These are phyloP conservation scores for Nakazawaea pomicola DNA, from an alignment of 805 yeast genomes.

Conservation along the genomic window DNA sequence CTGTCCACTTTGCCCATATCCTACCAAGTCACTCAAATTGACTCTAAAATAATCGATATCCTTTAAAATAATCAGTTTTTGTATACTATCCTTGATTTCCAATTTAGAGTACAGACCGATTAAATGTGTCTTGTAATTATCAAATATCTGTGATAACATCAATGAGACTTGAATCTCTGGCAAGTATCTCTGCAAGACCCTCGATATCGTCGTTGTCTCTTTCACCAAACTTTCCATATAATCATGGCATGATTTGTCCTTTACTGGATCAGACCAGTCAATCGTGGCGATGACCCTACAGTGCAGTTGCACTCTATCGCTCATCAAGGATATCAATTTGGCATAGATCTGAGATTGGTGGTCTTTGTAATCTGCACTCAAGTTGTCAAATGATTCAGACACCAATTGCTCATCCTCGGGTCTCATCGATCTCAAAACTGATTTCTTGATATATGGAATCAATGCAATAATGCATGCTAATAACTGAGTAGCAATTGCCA, in stretches of 20 bases:
- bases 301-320: conserved; percentile 52
- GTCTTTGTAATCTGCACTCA: conserved; percentile 40
- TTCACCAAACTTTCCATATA: conserved; percentile 65
- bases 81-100: conserved; percentile 43
- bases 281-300: conserved; percentile 40
- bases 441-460: conserved; percentile 29
- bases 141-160: conserved; percentile 46
- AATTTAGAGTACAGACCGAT: conserved; percentile 48
- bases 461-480: conserved; percentile 41
- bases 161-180: conserved; percentile 42
- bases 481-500: conserved; percentile 65
- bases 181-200: conserved; percentile 53
- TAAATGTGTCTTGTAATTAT: conserved; percentile 51
- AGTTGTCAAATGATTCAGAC: conserved; percentile 34
- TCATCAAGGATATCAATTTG: conserved; percentile 67
- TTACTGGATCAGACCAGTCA: conserved; percentile 45
- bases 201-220: conserved; percentile 60
- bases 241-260: conserved; percentile 44
- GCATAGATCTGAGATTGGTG: conserved; percentile 60
- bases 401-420: conserved; percentile 23
- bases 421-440: conserved; percentile 23
- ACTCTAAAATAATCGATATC: conserved; percentile 63
- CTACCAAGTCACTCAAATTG: conserved; percentile 52
- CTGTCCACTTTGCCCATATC: conserved; percentile 58
- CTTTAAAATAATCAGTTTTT: conserved; percentile 47